Percentiles rank a stretch among this genome's conserved stretches.
Evolutionary conservation across 805 yeast species (phyloP).

Genomic region (Starmerella stigmatis): DNA sequence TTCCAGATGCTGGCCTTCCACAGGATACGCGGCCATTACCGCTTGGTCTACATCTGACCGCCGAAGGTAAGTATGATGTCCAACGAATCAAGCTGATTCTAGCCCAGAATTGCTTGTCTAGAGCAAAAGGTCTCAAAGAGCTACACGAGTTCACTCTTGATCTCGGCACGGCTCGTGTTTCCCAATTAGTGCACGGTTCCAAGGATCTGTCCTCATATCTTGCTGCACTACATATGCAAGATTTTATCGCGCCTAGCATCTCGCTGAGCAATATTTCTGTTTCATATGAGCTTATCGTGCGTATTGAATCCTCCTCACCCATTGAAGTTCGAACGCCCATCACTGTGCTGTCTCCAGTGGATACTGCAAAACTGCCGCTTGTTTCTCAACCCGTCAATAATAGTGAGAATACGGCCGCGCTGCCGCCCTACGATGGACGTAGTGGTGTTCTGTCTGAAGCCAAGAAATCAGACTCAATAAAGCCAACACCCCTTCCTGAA

Average conservation of each 20-base stretch:
- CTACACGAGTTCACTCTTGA: background rate
- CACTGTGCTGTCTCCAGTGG: conserved; percentile 1
- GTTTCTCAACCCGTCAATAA: background rate
- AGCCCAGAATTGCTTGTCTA: background rate
- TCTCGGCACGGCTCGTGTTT: background rate
- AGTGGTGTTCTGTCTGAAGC: no score
- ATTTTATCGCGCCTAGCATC: background rate
- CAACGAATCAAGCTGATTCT: background rate
- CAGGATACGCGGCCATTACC: background rate
- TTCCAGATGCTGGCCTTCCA: background rate
- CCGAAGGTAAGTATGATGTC: background rate
- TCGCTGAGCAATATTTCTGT: background rate
- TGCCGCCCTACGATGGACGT: no score
- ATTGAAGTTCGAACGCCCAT: background rate
- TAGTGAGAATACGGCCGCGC: background rate
- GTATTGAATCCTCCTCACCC: background rate
- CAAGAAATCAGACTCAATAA: no score
- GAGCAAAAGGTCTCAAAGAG: conserved; percentile 1
- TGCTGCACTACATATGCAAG: background rate
- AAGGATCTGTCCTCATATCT: background rate
- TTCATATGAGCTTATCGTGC: background rate
- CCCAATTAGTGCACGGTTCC: background rate
- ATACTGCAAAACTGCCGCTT: background rate
- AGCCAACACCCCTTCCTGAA: no score
- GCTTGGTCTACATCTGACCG: background rate